Conservation (phyloP, 1,284 basidiomycete species). For the Rhodofomes roseus region DNA sequence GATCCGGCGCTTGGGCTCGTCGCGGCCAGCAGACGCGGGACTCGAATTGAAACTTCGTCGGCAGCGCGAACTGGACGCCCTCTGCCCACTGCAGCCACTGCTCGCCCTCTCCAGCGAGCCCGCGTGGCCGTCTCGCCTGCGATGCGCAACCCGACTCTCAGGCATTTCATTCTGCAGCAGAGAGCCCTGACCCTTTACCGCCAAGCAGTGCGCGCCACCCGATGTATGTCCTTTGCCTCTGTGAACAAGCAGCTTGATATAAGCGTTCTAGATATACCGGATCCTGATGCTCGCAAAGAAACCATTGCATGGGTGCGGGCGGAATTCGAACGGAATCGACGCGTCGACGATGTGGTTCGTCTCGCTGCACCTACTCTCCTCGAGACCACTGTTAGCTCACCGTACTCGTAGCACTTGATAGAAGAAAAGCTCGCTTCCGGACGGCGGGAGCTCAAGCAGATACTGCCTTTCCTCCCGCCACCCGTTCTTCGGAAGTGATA, state of each 20-base stretch:
- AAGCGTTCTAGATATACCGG: constrained; percentile 51
- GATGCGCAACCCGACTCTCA: constrained; percentile 42
- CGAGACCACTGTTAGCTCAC: background rate
- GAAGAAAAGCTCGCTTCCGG: constrained; percentile 38
- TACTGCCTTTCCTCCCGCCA: constrained; percentile 30
- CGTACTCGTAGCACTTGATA: constrained; percentile 22
- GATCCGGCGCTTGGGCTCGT: constrained; percentile 13
- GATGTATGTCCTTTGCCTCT: constrained; percentile 39
- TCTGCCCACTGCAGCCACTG: background rate
- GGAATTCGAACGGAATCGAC: constrained; percentile 63
- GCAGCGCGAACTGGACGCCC: background rate
- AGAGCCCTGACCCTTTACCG: constrained; percentile 62
- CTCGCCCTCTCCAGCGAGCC: background rate
- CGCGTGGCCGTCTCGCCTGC: background rate
- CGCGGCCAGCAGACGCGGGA: constrained; percentile 9
- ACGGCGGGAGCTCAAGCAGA: constrained; percentile 52
- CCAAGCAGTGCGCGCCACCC: constrained; percentile 59
- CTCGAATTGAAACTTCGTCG: constrained; percentile 10
- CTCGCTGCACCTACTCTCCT: background rate
- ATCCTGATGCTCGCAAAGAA: constrained; percentile 55
- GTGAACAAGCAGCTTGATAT: background rate
- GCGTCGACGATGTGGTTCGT: constrained; percentile 54
- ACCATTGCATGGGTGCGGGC: constrained; percentile 68
- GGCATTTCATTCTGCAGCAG: constrained; percentile 70
- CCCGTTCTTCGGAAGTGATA: background rate